Evolutionary conservation across 345 rosid genomes (phyloP).

Genomic region (Arabis hirsuta): DNA sequence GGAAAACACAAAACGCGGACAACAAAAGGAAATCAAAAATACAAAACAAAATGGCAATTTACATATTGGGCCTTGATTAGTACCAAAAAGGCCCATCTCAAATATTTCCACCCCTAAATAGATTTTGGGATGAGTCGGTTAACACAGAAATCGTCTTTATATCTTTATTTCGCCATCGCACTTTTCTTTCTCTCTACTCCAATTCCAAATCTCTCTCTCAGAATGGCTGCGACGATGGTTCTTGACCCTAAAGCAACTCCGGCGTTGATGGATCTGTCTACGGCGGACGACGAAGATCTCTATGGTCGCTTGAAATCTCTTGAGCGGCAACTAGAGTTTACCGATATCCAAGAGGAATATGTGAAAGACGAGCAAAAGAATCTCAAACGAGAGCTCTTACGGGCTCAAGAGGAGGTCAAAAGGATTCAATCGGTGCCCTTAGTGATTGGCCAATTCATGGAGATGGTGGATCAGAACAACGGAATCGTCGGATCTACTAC

Average conservation of each 20-base stretch:
- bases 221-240: constrained; percentile 65
- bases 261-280: constrained; percentile 27
- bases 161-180: background rate
- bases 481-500: constrained; percentile 99
- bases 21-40: too few species aligned
- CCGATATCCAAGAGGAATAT: constrained; percentile 93
- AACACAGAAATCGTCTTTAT: background rate
- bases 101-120: background rate
- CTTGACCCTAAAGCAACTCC: constrained; percentile 58
- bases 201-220: constrained; percentile 34
- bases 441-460: constrained; percentile 98
- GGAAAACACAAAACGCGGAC: background rate
- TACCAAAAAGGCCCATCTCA: constrained; percentile 9
- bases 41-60: too few species aligned
- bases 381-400: constrained; percentile 80
- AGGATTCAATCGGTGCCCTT: constrained; percentile 96
- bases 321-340: constrained; percentile 84
- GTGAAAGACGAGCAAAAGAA: constrained; percentile 98
- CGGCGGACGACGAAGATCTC: constrained; percentile 79
- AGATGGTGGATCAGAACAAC: constrained; percentile 98
- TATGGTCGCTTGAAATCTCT: constrained; percentile 79
- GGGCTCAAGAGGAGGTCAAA: constrained; percentile 98
- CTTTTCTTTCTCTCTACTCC: constrained; percentile 46
- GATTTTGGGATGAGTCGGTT: background rate
- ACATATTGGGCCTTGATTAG: background rate